Percentiles rank a stretch among this genome's conserved stretches.
These are phyloP conservation scores for Hypoxylon crocopeplum DNA, from an alignment of 495 filamentous ascomycete genomes.

Conservation along the genomic window DNA sequence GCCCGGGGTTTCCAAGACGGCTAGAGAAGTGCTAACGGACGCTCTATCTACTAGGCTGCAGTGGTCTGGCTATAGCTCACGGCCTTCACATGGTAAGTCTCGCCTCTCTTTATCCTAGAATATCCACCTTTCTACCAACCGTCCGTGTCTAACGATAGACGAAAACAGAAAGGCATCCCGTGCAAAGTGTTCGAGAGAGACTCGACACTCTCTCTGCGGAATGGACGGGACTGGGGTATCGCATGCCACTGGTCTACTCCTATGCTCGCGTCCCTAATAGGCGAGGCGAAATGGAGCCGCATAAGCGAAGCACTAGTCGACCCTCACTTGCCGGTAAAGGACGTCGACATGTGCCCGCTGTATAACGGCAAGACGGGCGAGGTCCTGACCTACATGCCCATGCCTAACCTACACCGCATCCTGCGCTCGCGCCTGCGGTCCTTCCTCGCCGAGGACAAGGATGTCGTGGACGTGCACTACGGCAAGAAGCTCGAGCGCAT, in stretches of 20 bases:
- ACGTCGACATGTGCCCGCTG: conserved; percentile 48
- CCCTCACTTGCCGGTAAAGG: conserved; percentile 44
- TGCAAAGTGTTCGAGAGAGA: conserved; percentile 59
- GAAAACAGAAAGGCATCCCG: conserved; percentile 53
- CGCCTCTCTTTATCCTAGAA: neutral
- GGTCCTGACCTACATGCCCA: conserved; percentile 42
- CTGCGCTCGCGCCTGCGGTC: conserved; percentile 47
- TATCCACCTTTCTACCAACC: neutral
- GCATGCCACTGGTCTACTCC: conserved; percentile 60
- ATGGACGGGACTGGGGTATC: conserved; percentile 62
- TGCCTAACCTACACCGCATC: conserved; percentile 53
- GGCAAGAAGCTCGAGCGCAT: conserved; percentile 38
- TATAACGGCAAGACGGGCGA: conserved; percentile 59
- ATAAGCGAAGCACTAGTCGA: conserved; percentile 47
- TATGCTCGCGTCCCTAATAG: conserved; percentile 39
- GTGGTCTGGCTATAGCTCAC: conserved; percentile 38
- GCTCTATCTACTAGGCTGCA: conserved; percentile 27
- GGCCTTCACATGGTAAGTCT: conserved; percentile 19
- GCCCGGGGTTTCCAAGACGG: too few relatives aligned
- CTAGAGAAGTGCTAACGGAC: too few relatives aligned
- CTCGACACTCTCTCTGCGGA: conserved; percentile 42
- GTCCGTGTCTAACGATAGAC: too few relatives aligned
- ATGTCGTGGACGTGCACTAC: conserved; percentile 39
- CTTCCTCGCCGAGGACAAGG: conserved; percentile 38
- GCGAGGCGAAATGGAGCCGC: conserved; percentile 45